Conservation (phyloP, 805 yeast species). For the Kodamaea jinghongensis region DNA sequence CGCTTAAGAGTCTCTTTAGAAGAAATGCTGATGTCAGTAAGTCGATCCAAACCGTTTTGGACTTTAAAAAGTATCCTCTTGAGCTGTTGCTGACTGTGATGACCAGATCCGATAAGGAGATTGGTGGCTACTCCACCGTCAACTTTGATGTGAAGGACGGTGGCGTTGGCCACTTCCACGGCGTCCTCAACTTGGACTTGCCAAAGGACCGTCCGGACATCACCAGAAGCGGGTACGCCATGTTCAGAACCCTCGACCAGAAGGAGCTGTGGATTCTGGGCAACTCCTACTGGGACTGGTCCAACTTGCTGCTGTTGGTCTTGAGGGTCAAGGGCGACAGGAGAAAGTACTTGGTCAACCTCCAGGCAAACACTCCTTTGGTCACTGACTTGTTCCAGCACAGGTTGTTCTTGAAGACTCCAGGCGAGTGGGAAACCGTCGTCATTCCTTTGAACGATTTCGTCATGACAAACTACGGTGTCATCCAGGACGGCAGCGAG, state of each 20-base stretch:
- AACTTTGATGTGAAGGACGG: constrained; percentile 40
- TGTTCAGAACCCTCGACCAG: constrained; percentile 77
- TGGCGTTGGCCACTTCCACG: constrained; percentile 44
- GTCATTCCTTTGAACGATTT: constrained; percentile 74
- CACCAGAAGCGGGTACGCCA: constrained; percentile 70
- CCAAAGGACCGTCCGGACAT: constrained; percentile 64
- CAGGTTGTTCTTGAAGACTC: constrained; percentile 64
- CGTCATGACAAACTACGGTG: constrained; percentile 83
- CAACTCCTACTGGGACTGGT: constrained; percentile 65
- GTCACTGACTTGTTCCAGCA: constrained; percentile 82
- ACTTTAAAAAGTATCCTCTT: constrained; percentile 52
- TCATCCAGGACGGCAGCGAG: constrained; percentile 46
- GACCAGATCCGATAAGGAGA: constrained; percentile 67
- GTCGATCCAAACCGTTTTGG: constrained; percentile 46
- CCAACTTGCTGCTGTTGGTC: constrained; percentile 57
- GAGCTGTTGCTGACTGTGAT: constrained; percentile 46
- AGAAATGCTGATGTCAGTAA: constrained; percentile 28
- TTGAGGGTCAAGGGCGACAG: constrained; percentile 70
- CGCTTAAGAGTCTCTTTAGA: constrained; percentile 35
- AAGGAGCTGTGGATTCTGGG: constrained; percentile 50
- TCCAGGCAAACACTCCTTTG: constrained; percentile 78
- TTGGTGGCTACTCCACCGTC: constrained; percentile 77
- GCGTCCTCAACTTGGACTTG: constrained; percentile 64
- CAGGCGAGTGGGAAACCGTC: constrained; percentile 83
- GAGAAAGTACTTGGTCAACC: constrained; percentile 72